Base-by-base conservation (phyloP, 495 filamentous ascomycete species). In the Daldinia childiae region DNA sequence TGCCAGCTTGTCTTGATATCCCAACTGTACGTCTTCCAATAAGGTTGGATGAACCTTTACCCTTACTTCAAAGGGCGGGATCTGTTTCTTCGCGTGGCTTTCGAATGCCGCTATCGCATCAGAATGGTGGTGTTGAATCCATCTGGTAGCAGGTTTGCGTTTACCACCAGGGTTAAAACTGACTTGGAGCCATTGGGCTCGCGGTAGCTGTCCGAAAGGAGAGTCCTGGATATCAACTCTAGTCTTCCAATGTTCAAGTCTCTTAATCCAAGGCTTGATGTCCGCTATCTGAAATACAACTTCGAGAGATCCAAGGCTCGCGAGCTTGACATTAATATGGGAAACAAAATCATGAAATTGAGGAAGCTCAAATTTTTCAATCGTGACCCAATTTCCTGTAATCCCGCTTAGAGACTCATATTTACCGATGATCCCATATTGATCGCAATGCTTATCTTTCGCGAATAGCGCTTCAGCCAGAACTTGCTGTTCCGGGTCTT, bases 301-400 rank as follows among this genome's bases (percentile, higher is more conserved):
- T 4, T 59, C 57, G 12, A 68, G 17, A 1, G 4, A 12, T 32
- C 45, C 26, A 1, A 43, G 9, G 0, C 12, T 29, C 3, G 64
- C 36, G 1, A 72, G 26, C 48, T 64, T 68, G 34, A 68, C 48
- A 30, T 68, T 68, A 38, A 58, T 17, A 26, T 68, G 39, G 1
- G 70, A 68, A 7, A 68, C 29, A n/a, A 72, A 72, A 1, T 41
- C 38, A n/a, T 64, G 27, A 9, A 72, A 6, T 19, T 61, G 64
- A 26, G 58, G 60, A 11, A 62, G 14, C 7, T 72, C 64, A 7
- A 27, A n/a, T 19, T 61, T 63, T 6, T 24, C 39, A 1, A 64
- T 48, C 1, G 19, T 45, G 9, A 39, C 30, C 64, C 64, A 72
- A 5, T 21, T 17, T 19, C 55, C 32, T 3, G 14, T 14, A 7